Conservation (phyloP, 805 yeast species). For the Myxozyma neotropica region DNA sequence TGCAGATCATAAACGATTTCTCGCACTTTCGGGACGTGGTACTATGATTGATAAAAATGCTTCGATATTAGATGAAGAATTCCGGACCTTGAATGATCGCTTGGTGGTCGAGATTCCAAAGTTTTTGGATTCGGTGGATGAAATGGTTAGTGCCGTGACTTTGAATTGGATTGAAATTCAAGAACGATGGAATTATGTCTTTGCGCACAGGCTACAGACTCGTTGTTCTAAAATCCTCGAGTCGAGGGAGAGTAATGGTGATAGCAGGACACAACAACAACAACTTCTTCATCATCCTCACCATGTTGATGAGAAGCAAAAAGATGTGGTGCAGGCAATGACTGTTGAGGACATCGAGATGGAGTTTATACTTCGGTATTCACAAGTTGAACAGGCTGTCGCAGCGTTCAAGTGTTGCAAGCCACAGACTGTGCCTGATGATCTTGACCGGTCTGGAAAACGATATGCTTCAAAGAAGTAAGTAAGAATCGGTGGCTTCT, state of each 20-base stretch:
- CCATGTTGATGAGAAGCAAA: background rate
- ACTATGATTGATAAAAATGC: slow-evolving; percentile 5
- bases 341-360: slow-evolving; percentile 21
- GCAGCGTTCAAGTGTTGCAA: background rate
- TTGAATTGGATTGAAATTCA: slow-evolving; percentile 23
- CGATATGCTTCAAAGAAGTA: background rate
- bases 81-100: slow-evolving; percentile 9
- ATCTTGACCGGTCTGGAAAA: background rate
- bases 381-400: slow-evolving; percentile 6
- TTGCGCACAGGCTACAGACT: slow-evolving; percentile 8
- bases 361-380: slow-evolving; percentile 9
- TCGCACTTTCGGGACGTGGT: slow-evolving; percentile 18
- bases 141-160: slow-evolving; percentile 18
- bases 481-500: too few relatives aligned
- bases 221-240: background rate
- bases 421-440: background rate
- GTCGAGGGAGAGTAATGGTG: too few relatives aligned
- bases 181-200: slow-evolving; percentile 14
- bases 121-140: slow-evolving; percentile 13
- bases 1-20: slow-evolving; percentile 17
- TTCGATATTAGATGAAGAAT: slow-evolving; percentile 4
- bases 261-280: background rate
- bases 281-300: too few relatives aligned
- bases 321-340: background rate
- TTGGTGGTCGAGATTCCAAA: slow-evolving; percentile 22